Evolutionary conservation across 2,329 filamentous ascomycete species (phyloP).

Genomic region (Ploettnerulaceae sp.): DNA sequence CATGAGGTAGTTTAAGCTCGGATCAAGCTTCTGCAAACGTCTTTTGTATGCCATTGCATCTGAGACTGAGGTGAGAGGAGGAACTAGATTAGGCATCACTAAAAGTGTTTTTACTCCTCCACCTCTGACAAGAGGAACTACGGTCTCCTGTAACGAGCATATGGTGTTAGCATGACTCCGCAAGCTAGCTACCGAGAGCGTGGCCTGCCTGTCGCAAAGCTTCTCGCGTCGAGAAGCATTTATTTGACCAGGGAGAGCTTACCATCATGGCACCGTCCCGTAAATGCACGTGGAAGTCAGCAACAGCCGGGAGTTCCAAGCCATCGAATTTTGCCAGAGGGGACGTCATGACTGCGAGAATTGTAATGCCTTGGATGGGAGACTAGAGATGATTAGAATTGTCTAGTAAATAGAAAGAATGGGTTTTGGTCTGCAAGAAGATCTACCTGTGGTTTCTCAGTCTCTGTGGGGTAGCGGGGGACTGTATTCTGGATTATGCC

Average conservation of each 20-base stretch:
- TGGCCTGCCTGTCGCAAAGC: too few species aligned
- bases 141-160: constrained; percentile 43
- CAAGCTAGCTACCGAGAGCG: too few species aligned
- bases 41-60: constrained; percentile 63
- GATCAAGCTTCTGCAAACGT: constrained; percentile 54
- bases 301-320: constrained; percentile 56
- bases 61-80: constrained; percentile 56
- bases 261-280: constrained; percentile 35
- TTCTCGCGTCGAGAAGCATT: background rate
- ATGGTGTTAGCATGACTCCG: too few species aligned
- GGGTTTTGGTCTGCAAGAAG: too few species aligned
- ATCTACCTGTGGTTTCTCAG: too few species aligned
- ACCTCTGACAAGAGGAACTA: constrained; percentile 49
- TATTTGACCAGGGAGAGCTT: background rate
- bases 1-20: constrained; percentile 66
- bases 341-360: constrained; percentile 9
- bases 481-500: too few species aligned
- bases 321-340: constrained; percentile 25
- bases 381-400: too few species aligned
- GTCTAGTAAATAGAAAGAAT: too few species aligned
- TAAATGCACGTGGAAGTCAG: constrained; percentile 62
- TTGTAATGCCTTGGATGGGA: too few species aligned
- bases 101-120: constrained; percentile 57
- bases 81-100: constrained; percentile 57
- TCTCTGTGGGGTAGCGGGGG: too few species aligned